These are phyloP conservation scores for Geum urbanum DNA, from an alignment of 306 rosid species.

Conservation along the genomic window DNA sequence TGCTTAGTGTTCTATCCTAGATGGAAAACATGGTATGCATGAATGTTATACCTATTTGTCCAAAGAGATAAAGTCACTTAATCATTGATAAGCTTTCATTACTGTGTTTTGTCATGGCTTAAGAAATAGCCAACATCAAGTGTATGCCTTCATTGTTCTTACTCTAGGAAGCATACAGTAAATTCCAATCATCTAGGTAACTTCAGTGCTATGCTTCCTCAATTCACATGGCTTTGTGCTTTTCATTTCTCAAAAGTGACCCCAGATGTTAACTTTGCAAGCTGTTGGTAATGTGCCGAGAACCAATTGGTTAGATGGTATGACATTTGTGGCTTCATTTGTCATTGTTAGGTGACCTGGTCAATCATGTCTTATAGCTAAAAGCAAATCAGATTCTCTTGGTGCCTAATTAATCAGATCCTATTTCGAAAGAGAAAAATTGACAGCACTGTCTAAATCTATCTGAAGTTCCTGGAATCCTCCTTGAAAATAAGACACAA, in stretches of 20 bases:
- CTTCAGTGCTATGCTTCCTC: conserved; percentile 23
- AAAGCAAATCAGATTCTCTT: neutral
- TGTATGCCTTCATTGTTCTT: no score
- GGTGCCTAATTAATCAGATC: neutral
- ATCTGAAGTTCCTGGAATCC: neutral
- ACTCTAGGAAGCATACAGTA: conserved; percentile 22
- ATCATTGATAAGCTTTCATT: no score
- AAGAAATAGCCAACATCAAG: no score
- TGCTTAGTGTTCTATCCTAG: no score
- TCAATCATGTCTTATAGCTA: conserved; percentile 6
- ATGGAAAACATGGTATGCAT: no score
- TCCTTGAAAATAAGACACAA: neutral
- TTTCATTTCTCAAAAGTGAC: conserved; percentile 18
- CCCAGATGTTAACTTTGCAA: conserved; percentile 23
- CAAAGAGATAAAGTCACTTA: no score
- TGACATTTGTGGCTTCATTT: conserved; percentile 15
- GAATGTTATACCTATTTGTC: no score
- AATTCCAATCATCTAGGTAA: conserved; percentile 9
- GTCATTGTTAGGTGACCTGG: conserved; percentile 20
- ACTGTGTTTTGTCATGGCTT: no score
- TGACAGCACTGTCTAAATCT: conserved; percentile 11
- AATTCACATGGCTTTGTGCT: conserved; percentile 16
- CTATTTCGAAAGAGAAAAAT: neutral
- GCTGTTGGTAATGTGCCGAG: conserved; percentile 17
- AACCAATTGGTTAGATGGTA: conserved; percentile 27